Base-by-base conservation (phyloP, 208 protist genomes). In the Trypanosoma boissoni region DNA sequence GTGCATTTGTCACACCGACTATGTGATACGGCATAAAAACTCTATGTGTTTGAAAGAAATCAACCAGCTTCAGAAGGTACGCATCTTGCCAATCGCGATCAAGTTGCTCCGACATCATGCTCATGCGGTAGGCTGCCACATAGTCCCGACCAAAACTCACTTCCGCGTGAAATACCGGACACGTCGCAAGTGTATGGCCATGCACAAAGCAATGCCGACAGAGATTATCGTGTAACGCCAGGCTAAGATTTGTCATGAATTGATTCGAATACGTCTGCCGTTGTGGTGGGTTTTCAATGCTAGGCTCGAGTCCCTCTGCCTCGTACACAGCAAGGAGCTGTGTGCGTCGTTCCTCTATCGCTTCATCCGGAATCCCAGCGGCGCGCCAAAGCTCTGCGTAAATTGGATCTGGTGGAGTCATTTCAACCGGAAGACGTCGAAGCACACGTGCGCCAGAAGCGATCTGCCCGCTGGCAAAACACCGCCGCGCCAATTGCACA, bases 31-130 rank as follows among this genome's bases (percentile, higher is more conserved):
- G 88, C 78, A 94, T 86, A 60, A 84, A 80, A 3, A 76, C 24
- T 8, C 49, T 56, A 42, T 94, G 84, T 21, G 66, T 52, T 2
- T 34, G 27, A 48, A 85, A 77, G 59, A 94, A 94, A 27, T 85
- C 74, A 0, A 83, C 68, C 12, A 92, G 71, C 70, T 76, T 80
- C 28, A 91, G 50, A 45, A 94, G 59, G 57, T 92, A 92, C 20
- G 64, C 77, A 59, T 87, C 74, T 59, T 89, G 88, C 80, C 81
- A 90, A 23, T 86, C 80, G 0, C 63, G 57, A 37, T 81, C 73
- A 27, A 94, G 70, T 59, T 94, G 79, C 60, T 92, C 88, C 0
- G 78, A 86, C 79, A 92, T 92, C 83, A 92, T 89, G 45, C 78
- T 83, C 82, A 94, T 91, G 52, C 88, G 83, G 46, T 92, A 94